Conservation (phyloP, 2,329 filamentous ascomycete genomes). For the Rutstroemia sp. region DNA sequence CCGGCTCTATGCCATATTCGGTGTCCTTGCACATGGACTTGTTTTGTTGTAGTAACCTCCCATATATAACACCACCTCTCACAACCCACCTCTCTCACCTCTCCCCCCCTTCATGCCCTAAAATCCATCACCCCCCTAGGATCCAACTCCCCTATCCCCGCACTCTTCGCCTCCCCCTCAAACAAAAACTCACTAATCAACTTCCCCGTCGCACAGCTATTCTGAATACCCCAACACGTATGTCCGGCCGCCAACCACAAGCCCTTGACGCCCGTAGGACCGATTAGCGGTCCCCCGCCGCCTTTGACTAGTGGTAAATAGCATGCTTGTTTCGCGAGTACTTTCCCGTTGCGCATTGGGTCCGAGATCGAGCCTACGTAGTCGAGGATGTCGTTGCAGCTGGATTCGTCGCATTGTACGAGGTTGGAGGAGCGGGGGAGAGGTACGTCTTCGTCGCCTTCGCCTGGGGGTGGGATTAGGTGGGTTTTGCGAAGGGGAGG, state of each 20-base stretch:
- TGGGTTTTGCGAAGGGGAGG: not conserved
- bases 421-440: conserved; percentile 69
- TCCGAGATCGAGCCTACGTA: conserved; percentile 63
- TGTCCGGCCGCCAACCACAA: conserved; percentile 82
- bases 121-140: conserved; percentile 49
- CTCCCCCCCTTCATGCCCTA: no score
- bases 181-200: conserved; percentile 73
- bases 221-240: conserved; percentile 98
- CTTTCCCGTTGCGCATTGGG: conserved; percentile 57
- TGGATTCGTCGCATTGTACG: conserved; percentile 65
- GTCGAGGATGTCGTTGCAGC: conserved; percentile 80
- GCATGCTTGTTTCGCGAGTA: conserved; percentile 79
- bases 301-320: conserved; percentile 62
- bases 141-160: conserved; percentile 58
- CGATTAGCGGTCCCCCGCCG: conserved; percentile 65
- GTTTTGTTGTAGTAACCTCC: no score
- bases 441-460: conserved; percentile 69
- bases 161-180: conserved; percentile 62
- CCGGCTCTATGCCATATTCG: no score
- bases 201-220: conserved; percentile 80
- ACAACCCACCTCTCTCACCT: no score
- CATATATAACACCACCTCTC: no score
- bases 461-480: conserved; percentile 39
- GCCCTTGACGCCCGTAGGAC: conserved; percentile 63
- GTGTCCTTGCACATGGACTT: no score